Evolutionary conservation across 306 rosid species (phyloP), one percentile per base, ranked within the genome.

Genomic region (Begonia loranthoides): DNA sequence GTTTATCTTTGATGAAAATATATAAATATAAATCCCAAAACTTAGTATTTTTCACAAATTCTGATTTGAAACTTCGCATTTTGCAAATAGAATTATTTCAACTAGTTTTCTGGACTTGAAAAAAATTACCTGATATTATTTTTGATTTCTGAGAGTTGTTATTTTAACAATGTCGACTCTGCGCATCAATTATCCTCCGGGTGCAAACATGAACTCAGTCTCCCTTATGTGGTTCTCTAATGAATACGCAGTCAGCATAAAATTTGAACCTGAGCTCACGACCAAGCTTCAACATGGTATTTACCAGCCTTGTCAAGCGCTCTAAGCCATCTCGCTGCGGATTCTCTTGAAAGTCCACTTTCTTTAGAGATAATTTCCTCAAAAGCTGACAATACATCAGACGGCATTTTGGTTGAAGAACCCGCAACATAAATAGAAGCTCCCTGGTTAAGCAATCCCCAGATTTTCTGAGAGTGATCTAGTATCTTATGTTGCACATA

Each of bases 391-490:
- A 84, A 74, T 58, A 82, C 95, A 70, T 85, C 95, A 5, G 87
- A 56, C 1, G 94, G 97, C 97, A 89, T 89, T 70, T 84, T 84
- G 8, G 89, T 89, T 1, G 97, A 89, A 45, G 93, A 89, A 15
- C 95, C 97, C 13, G 97, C 97, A 58, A 89, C 60, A 57, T 89
- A 89, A 24, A 89, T 70, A 51, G 90, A 75, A 41, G 87, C 90
- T 9, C 97, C 97, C 24, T 80, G 63, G 9, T 60, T 70, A 66
- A 90, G 59, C 15, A 90, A 70, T 58, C 62, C 72, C 97, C 90
- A 90, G 15, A 85, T 63, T 64, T 60, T 74, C 48, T 50, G 58
- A 52, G 95, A 66, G 4, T 90, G 78, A 69, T 85, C 95, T 44
- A 16, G 65, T 74, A 90, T 80, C 76, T 82, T 90, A 56, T 90